A percentile compares a stretch with the other conserved stretches of the same genome.
phyloP scores from a whole-genome alignment of 192 early-diverging fungal species.

The Phycomyces nitens region DNA sequence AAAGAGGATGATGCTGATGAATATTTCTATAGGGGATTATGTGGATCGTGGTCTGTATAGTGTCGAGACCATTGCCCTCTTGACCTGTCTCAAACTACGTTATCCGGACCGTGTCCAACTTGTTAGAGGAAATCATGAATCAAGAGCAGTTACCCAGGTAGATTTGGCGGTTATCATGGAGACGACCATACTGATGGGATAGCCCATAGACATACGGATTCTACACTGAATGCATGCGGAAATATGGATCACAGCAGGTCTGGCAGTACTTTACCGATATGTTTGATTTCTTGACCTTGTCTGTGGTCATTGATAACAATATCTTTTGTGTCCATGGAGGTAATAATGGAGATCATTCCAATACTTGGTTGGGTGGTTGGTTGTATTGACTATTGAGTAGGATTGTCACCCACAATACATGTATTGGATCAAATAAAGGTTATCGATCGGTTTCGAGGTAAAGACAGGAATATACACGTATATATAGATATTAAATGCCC shows the following conservation, averaged over 20 bases:
- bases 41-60: slow-evolving; percentile 84
- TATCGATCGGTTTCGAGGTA: slow-evolving; percentile 80
- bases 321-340: slow-evolving; percentile 97
- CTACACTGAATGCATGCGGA: slow-evolving; percentile 86
- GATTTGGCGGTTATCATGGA: too few species aligned
- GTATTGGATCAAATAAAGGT: slow-evolving; percentile 84
- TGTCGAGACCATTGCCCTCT: slow-evolving; percentile 88
- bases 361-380: not conserved
- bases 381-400: slow-evolving; percentile 23
- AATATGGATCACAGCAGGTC: slow-evolving; percentile 78
- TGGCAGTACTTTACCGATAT: slow-evolving; percentile 93
- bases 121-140: slow-evolving; percentile 94
- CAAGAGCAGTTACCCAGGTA: slow-evolving; percentile 86
- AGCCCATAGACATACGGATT: slow-evolving; percentile 82
- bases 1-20: not conserved
- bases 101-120: slow-evolving; percentile 87
- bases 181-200: not conserved
- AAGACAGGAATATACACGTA: not conserved
- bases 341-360: slow-evolving; percentile 8
- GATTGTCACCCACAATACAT: slow-evolving; percentile 78
- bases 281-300: slow-evolving; percentile 90
- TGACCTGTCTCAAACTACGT: slow-evolving; percentile 84
- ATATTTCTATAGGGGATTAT: slow-evolving; percentile 64
- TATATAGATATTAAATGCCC: not conserved
- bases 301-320: slow-evolving; percentile 81